Percentiles rank a stretch among this genome's conserved stretches.
Conservation (phyloP, 2,329 filamentous ascomycete species). For the Coniochaeta hoffmannii region DNA sequence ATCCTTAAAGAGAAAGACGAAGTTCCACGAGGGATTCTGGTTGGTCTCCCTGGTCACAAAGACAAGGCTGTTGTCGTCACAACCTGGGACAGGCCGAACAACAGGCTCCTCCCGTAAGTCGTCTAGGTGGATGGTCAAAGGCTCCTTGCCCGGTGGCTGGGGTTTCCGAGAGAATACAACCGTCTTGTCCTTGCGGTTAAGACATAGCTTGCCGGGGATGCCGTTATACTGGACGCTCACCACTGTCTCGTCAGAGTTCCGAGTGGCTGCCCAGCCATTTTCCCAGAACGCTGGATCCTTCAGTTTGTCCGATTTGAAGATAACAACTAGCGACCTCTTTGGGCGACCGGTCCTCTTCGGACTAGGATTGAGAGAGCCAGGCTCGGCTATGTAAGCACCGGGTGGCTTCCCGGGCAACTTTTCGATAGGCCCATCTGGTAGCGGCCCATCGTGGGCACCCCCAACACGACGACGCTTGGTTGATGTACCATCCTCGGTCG, state of each 20-base stretch:
- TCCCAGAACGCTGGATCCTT: conserved; percentile 8
- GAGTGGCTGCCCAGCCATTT: background rate
- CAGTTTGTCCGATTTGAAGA: conserved; percentile 21
- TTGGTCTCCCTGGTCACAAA: conserved; percentile 9
- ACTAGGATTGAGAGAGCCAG: conserved; percentile 17
- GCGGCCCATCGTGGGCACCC: background rate
- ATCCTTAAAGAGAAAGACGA: conserved; percentile 16
- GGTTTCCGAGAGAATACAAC: conserved; percentile 13
- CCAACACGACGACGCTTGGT: background rate
- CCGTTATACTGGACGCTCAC: conserved; percentile 12
- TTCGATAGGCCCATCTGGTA: conserved; percentile 1
- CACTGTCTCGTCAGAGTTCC: background rate
- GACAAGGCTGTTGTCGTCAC: conserved; percentile 16
- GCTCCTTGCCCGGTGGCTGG: conserved; percentile 9
- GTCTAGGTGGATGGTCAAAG: conserved; percentile 15
- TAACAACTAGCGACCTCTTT: conserved; percentile 21
- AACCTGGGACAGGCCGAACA: conserved; percentile 14
- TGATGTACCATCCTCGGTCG: background rate
- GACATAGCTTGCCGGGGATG: conserved; percentile 12
- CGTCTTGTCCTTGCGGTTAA: conserved; percentile 6
- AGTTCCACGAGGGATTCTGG: conserved; percentile 8
- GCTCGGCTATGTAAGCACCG: conserved; percentile 16
- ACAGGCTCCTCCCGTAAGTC: conserved; percentile 11
- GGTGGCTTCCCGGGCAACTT: conserved; percentile 5
- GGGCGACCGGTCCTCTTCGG: conserved; percentile 21